Percentiles rank a stretch among this genome's conserved stretches.
Evolutionary conservation across 495 filamentous ascomycete genomes (phyloP).

Genomic region (Talaromyces stipitatus): DNA sequence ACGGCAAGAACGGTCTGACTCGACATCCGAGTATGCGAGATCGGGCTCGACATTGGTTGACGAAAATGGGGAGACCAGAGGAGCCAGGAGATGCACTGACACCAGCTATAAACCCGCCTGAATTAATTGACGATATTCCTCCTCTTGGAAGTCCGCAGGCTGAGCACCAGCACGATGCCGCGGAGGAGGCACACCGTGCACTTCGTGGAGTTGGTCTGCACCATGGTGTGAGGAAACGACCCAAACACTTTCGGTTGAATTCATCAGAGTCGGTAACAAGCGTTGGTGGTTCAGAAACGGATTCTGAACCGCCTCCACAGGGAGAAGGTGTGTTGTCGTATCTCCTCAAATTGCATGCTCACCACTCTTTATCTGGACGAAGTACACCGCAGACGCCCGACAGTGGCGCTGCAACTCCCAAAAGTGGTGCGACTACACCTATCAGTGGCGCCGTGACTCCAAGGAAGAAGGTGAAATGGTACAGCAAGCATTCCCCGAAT

Average conservation of each 20-base stretch:
- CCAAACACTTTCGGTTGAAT: slow-evolving; percentile 5
- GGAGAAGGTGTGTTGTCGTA: slow-evolving; percentile 35
- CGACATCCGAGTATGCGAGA: background rate
- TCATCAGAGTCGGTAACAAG: slow-evolving; percentile 5
- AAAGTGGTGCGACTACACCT: slow-evolving; percentile 14
- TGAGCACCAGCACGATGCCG: slow-evolving; percentile 16
- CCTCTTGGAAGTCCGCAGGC: background rate
- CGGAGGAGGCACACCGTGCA: slow-evolving; percentile 35
- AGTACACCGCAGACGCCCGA: slow-evolving; percentile 32
- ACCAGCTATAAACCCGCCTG: background rate
- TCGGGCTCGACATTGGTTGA: slow-evolving; percentile 1
- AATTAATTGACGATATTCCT: slow-evolving; percentile 1
- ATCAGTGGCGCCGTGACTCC: slow-evolving; percentile 42
- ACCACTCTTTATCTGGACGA: slow-evolving; percentile 13
- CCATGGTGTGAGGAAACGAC: slow-evolving; percentile 23
- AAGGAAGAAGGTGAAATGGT: slow-evolving; percentile 56
- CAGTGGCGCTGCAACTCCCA: slow-evolving; percentile 27
- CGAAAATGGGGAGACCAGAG: slow-evolving; percentile 3
- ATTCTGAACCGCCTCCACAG: slow-evolving; percentile 18
- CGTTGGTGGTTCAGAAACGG: background rate
- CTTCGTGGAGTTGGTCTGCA: slow-evolving; percentile 33
- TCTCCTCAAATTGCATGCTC: slow-evolving; percentile 31
- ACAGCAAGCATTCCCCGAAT: slow-evolving; percentile 46
- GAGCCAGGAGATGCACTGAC: slow-evolving; percentile 4
- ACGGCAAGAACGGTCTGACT: background rate